These are phyloP conservation scores for Annulohypoxylon stygium DNA, from an alignment of 495 filamentous ascomycete genomes.

Conservation along the genomic window DNA sequence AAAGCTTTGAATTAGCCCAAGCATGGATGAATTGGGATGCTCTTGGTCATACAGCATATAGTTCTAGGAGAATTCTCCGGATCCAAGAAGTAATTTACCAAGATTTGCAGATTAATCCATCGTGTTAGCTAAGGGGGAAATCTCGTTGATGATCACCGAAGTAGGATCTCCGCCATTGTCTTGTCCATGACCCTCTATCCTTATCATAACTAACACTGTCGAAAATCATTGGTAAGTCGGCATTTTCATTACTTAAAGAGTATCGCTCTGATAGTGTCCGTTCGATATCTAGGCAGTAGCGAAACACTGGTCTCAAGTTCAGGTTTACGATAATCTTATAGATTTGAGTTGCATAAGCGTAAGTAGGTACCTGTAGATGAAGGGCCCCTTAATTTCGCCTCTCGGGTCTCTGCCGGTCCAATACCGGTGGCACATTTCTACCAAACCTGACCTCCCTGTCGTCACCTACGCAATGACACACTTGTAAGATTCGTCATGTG, in stretches of 20 bases:
- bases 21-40: conserved; percentile 4
- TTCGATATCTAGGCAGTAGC: conserved; percentile 12
- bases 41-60: conserved; percentile 26
- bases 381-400: conserved; percentile 8
- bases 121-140: conserved; percentile 8
- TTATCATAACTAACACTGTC: not conserved
- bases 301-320: not conserved
- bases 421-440: conserved; percentile 12
- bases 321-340: not conserved
- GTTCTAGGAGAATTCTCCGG: conserved; percentile 12
- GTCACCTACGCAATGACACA: not conserved
- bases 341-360: not conserved
- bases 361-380: not conserved
- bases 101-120: conserved; percentile 20
- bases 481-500: conserved; percentile 28
- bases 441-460: not conserved
- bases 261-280: not conserved
- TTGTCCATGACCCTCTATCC: not conserved
- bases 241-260: not conserved
- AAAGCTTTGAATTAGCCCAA: conserved; percentile 14
- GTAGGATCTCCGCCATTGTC: conserved; percentile 16
- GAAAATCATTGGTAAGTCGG: not conserved
- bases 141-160: conserved; percentile 16
- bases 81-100: not conserved
- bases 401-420: conserved; percentile 1